A percentile compares a stretch with the other conserved stretches of the same genome.
These are phyloP conservation scores for Chrysoporthe cubensis DNA, from an alignment of 2,329 filamentous ascomycete genomes.

Conservation along the genomic window DNA sequence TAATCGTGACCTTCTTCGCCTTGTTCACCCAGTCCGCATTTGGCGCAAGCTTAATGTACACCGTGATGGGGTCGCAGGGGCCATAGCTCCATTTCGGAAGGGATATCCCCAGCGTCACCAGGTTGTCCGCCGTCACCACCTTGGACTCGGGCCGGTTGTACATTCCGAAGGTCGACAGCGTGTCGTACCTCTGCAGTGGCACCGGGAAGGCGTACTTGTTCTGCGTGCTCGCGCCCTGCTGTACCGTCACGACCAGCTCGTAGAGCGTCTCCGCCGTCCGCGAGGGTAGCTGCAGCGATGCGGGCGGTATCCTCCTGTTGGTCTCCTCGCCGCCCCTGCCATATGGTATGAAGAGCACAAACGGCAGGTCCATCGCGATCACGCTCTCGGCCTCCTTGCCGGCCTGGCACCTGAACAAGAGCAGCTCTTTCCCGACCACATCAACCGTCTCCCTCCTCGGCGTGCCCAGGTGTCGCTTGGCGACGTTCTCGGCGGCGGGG, in stretches of 20 bases:
- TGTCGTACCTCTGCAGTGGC: slow-evolving; percentile 91
- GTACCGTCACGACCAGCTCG: slow-evolving; percentile 93
- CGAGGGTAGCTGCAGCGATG: slow-evolving; percentile 86
- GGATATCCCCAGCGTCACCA: slow-evolving; percentile 90
- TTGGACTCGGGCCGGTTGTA: slow-evolving; percentile 95
- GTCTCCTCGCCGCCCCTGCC: slow-evolving; percentile 89
- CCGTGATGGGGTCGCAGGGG: slow-evolving; percentile 89
- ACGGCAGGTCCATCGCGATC: slow-evolving; percentile 94
- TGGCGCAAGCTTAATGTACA: slow-evolving; percentile 92
- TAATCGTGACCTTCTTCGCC: slow-evolving; percentile 88
- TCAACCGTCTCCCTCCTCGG: slow-evolving; percentile 90
- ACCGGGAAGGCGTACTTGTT: slow-evolving; percentile 92
- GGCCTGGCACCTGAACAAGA: slow-evolving; percentile 83
- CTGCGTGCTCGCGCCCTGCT: slow-evolving; percentile 85
- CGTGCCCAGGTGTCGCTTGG: slow-evolving; percentile 88
- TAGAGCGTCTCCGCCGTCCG: slow-evolving; percentile 97
- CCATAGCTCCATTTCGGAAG: slow-evolving; percentile 96
- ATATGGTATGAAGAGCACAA: slow-evolving; percentile 96
- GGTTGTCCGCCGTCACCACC: slow-evolving; percentile 82
- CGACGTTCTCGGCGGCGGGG: slow-evolving; percentile 89
- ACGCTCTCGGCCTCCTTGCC: slow-evolving; percentile 87
- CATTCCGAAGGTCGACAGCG: slow-evolving; percentile 97
- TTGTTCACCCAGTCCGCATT: slow-evolving; percentile 92
- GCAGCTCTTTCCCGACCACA: slow-evolving; percentile 92
- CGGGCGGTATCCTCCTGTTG: slow-evolving; percentile 86